phyloP scores from a whole-genome alignment of 176 grass and related monocot genomes.

The Eleusine indica region DNA sequence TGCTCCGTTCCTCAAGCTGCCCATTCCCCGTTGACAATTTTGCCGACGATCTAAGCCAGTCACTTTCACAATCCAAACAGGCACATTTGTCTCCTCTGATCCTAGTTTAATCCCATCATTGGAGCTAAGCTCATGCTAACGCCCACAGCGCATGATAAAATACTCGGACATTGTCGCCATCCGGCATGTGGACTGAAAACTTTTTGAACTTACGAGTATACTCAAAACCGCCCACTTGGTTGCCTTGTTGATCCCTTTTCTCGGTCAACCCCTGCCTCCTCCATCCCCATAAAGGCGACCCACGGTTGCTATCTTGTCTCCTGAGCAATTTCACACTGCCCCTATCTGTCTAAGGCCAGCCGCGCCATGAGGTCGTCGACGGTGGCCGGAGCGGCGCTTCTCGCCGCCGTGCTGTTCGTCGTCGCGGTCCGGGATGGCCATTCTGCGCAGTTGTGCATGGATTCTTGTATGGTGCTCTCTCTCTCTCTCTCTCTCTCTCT shows the following conservation, averaged over 20 bases:
- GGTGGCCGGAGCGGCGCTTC: slow-evolving; percentile 1
- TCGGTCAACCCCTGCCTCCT: slow-evolving; percentile 45
- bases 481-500: no score
- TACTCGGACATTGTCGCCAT: slow-evolving; percentile 31
- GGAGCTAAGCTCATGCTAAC: neutral
- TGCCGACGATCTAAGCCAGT: slow-evolving; percentile 23
- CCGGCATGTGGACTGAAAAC: slow-evolving; percentile 22
- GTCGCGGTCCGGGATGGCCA: slow-evolving; percentile 40
- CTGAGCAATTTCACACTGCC: slow-evolving; percentile 12
- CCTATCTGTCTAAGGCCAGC: neutral
- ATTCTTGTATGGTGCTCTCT: slow-evolving; percentile 48
- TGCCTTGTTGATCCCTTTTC: slow-evolving; percentile 7
- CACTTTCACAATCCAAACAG: slow-evolving; percentile 26
- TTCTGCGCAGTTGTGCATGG: slow-evolving; percentile 60
- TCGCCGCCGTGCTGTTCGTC: slow-evolving; percentile 39
- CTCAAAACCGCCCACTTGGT: slow-evolving; percentile 1
- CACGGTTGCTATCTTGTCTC: neutral
- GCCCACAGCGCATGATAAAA: slow-evolving; percentile 20
- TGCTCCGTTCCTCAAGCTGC: neutral
- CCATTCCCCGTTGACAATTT: slow-evolving; percentile 29
- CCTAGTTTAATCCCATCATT: slow-evolving; percentile 21
- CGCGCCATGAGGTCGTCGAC: slow-evolving; percentile 36
- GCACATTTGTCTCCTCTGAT: slow-evolving; percentile 27
- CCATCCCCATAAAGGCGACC: slow-evolving; percentile 22
- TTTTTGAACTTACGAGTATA: neutral